These are phyloP conservation scores for Phoma sp. DNA, from an alignment of 2,329 filamentous ascomycete genomes.

Conservation along the genomic window DNA sequence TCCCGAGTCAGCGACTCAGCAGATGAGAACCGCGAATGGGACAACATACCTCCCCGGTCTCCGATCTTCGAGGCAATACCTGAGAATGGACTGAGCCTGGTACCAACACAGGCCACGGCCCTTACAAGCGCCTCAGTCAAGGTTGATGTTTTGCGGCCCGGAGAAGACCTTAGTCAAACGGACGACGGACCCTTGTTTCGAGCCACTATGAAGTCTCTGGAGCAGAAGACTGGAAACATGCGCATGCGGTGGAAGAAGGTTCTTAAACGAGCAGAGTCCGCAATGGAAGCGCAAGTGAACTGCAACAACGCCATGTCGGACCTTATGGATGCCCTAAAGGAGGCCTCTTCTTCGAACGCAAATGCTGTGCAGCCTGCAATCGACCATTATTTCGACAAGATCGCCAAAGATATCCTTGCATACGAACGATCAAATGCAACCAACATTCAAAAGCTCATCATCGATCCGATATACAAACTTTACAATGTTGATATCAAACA, in stretches of 20 bases:
- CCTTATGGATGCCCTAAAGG: conserved; percentile 85
- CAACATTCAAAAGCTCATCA: conserved; percentile 91
- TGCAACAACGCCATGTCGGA: conserved; percentile 85
- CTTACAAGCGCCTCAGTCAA: conserved; percentile 63
- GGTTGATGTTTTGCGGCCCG: conserved; percentile 87
- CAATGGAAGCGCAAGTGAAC: conserved; percentile 77
- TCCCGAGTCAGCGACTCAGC: conserved; percentile 81
- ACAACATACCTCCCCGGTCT: conserved; percentile 54
- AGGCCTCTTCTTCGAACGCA: conserved; percentile 88
- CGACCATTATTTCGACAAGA: conserved; percentile 98
- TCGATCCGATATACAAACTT: conserved; percentile 89
- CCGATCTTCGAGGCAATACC: conserved; percentile 58
- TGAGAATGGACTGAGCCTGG: conserved; percentile 55
- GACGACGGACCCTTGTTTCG: conserved; percentile 96
- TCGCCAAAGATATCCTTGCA: conserved; percentile 84
- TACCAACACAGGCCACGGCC: conserved; percentile 51
- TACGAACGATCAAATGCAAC: conserved; percentile 86
- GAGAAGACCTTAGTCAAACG: conserved; percentile 78
- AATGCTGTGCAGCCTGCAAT: conserved; percentile 97
- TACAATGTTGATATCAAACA: conserved; percentile 98
- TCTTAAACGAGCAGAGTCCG: conserved; percentile 90
- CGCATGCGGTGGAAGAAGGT: conserved; percentile 94
- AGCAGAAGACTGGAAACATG: conserved; percentile 97
- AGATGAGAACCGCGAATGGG: conserved; percentile 52
- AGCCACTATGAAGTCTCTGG: conserved; percentile 93